Base-by-base conservation (phyloP, 805 yeast genomes). In the Aciculoconidium aculeatum region DNA sequence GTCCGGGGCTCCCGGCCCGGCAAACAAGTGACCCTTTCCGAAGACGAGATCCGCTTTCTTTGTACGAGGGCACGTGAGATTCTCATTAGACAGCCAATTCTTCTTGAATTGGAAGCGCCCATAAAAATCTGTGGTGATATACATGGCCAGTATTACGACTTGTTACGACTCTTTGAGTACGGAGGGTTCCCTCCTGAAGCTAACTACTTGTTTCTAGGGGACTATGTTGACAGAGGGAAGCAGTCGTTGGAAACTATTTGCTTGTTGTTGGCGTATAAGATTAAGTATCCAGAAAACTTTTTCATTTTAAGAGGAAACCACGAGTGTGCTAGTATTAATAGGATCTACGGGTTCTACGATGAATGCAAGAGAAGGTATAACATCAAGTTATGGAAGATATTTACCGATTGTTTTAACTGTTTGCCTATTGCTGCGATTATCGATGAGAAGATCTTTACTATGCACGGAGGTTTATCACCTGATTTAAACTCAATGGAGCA, bases 171-270 rank as follows among this genome's bases (percentile, higher is more conserved):
- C 48, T 90, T 90, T 51, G 97, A 92, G 67, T 90, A 90, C 54
- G 97, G 98, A 49, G 98, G 97, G 3, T 90, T 92, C 71, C 98
- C 98, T 2, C 98, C 98, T 8, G 97, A 92, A 59, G 94, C 97
- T 11, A 90, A 90, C 67, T 90, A 90, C 65, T 68, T 90, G 49
- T 90, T 90, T 55, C 65, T 90, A 36, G 98, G 98, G 44, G 98
- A 90, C 70, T 90, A 90, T 55, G 98, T 90, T 44, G 98, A 90
- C 68, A 81, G 98, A 71, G 98, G 98, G 53, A 87, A 88, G 57
- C 97, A 92, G 68, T 85, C 95, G 17, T 67, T 92, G 47, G 98
- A 90, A 61, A 92, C 97, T 11, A 90, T 90, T 50, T 90, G 97
- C 61, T 67, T 90, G 42, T 68, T 90, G 51, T 74, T 90, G 53